A percentile compares a stretch with the other conserved stretches of the same genome.
Evolutionary conservation across 768 basidiomycete species (phyloP).

Genomic region (Clitopilus passeckerianus): DNA sequence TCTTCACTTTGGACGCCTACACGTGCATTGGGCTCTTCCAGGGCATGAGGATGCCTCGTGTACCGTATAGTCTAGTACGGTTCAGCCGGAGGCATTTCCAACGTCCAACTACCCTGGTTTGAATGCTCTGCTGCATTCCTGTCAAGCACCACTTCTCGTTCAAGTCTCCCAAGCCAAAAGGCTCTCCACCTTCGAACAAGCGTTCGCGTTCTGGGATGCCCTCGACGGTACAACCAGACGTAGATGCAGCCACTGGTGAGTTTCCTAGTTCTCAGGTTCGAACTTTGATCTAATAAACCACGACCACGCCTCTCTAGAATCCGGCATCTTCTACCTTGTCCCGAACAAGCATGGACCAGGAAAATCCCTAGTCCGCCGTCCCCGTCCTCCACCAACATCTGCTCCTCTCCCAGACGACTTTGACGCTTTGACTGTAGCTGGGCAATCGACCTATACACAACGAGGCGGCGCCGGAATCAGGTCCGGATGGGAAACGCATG

Average conservation of each 20-base stretch:
- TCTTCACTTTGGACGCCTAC: background rate
- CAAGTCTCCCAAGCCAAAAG: background rate
- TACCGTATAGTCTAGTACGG: background rate
- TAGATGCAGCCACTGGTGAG: background rate
- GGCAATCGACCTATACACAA: constrained; percentile 17
- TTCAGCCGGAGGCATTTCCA: background rate
- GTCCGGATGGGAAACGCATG: constrained; percentile 2
- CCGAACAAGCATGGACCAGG: constrained; percentile 30
- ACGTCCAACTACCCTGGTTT: constrained; percentile 1
- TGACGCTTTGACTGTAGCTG: constrained; percentile 26
- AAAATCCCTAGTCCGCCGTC: constrained; percentile 31
- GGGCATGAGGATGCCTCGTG: constrained; percentile 1
- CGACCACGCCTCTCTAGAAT: constrained; percentile 17
- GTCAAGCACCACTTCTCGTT: background rate
- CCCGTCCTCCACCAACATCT: constrained; percentile 32
- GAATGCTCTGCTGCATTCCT: constrained; percentile 1
- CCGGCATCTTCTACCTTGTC: constrained; percentile 33
- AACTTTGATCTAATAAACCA: constrained; percentile 4
- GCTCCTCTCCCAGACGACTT: constrained; percentile 35
- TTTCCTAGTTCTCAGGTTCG: background rate
- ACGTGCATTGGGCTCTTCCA: background rate
- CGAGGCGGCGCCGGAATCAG: constrained; percentile 11
- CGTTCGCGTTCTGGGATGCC: background rate
- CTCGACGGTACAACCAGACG: background rate
- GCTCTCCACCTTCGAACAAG: background rate